Percentiles rank a stretch among this genome's conserved stretches.
Evolutionary conservation across 75 land plant species (phyloP).

Genomic region (Pinus albicaulis): DNA sequence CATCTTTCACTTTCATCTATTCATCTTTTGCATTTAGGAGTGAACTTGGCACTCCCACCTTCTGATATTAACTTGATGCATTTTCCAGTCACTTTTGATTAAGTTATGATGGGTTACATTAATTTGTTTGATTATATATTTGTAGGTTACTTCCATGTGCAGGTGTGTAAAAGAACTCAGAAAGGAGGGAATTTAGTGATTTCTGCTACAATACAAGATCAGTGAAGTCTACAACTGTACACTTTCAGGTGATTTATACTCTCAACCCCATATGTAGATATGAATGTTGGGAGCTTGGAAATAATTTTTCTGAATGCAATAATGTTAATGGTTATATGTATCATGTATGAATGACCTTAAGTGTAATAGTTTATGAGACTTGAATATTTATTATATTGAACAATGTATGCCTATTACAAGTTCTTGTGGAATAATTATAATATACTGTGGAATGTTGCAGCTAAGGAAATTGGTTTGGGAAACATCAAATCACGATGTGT

Average conservation of each 20-base stretch:
- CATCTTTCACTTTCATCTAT: too few species aligned
- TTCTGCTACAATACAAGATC: slow-evolving; percentile 77
- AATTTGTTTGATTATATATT: not conserved
- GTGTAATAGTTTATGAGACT: too few species aligned
- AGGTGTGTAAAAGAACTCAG: slow-evolving; percentile 65
- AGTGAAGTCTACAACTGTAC: slow-evolving; percentile 87
- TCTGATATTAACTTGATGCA: too few species aligned
- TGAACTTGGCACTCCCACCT: too few species aligned
- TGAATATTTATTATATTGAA: not conserved
- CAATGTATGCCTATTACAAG: not conserved
- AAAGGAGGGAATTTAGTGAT: slow-evolving; percentile 69
- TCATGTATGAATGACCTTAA: too few species aligned
- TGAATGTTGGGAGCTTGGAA: too few species aligned
- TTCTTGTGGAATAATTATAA: not conserved
- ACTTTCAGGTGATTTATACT: slow-evolving; percentile 66
- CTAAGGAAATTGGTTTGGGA: slow-evolving; percentile 93
- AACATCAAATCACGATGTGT: slow-evolving; percentile 44
- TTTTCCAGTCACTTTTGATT: too few species aligned
- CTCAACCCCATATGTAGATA: too few species aligned
- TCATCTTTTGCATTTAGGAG: too few species aligned
- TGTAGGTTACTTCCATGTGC: not conserved
- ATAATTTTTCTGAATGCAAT: too few species aligned
- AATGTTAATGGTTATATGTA: too few species aligned
- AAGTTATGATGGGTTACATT: not conserved
- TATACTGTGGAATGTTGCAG: slow-evolving; percentile 29